These are phyloP conservation scores for Actinomortierella ambigua DNA, from an alignment of 371 early-diverging fungal species.

Conservation along the genomic window DNA sequence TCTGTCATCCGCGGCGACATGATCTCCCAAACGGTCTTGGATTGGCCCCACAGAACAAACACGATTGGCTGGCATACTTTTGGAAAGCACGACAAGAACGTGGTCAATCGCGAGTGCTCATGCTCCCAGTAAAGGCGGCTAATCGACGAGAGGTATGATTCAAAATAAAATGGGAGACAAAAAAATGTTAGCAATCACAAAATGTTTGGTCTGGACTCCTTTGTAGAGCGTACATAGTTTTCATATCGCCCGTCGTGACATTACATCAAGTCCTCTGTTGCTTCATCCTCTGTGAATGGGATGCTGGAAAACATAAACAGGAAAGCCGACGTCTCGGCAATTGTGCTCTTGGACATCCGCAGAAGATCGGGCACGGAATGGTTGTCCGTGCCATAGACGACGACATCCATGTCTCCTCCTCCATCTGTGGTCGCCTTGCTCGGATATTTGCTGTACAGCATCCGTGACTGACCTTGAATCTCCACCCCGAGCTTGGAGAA, in stretches of 20 bases:
- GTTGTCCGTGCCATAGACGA: conserved; percentile 34
- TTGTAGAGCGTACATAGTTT: background rate
- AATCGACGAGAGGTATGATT: background rate
- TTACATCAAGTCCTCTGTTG: conserved; percentile 25
- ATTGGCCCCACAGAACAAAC: conserved; percentile 30
- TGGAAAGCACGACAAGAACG: conserved; percentile 35
- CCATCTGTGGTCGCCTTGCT: background rate
- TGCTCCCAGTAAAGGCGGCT: conserved; percentile 27
- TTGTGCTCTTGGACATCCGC: conserved; percentile 20
- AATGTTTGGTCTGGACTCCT: background rate
- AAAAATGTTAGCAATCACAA: background rate
- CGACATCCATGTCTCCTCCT: conserved; percentile 16
- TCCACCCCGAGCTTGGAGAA: conserved; percentile 31
- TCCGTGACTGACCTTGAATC: conserved; percentile 12
- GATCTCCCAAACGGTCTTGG: conserved; percentile 27
- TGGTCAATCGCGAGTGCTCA: conserved; percentile 22
- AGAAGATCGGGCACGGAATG: conserved; percentile 21
- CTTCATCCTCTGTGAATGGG: conserved; percentile 14
- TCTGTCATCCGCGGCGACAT: conserved; percentile 31
- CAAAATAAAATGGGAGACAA: background rate
- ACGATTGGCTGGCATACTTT: conserved; percentile 42
- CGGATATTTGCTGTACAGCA: too few relatives aligned
- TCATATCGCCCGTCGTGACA: background rate
- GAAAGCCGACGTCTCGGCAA: conserved; percentile 33
- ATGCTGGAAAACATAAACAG: conserved; percentile 37